phyloP scores from a whole-genome alignment of 225 moss, liverwort and hornwort genomes.

The Marchantia polymorpha region DNA sequence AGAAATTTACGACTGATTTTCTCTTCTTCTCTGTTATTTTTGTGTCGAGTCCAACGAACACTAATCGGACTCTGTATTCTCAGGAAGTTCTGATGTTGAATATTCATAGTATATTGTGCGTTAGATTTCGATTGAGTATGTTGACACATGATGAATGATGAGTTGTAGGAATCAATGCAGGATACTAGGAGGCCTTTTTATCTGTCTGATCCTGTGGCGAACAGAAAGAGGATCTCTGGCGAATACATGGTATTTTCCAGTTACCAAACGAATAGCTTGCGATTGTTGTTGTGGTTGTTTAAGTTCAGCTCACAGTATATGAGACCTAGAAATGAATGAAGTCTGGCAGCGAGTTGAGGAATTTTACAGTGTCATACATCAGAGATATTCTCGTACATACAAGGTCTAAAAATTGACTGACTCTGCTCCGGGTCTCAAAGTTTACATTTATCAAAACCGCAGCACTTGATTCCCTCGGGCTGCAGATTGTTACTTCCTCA shows the following conservation, averaged over 20 bases:
- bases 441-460: neutral
- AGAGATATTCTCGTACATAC: neutral
- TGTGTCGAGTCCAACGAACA: neutral
- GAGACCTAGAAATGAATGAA: constrained; percentile 11
- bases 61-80: neutral
- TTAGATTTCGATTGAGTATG: neutral
- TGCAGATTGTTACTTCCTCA: neutral
- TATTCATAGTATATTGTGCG: neutral
- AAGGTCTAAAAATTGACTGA: neutral
- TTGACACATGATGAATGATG: neutral
- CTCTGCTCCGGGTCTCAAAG: neutral
- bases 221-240: neutral
- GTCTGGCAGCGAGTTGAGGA: neutral
- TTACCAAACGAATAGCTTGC: neutral
- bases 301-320: constrained; percentile 17
- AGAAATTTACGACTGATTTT: neutral
- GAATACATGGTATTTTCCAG: neutral
- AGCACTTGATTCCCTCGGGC: neutral
- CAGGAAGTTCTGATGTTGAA: neutral
- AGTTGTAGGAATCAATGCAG: neutral
- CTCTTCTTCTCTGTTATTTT: neutral
- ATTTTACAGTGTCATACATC: neutral
- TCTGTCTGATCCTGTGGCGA: neutral
- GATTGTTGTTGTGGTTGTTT: neutral
- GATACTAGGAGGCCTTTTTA: neutral